phyloP scores from a whole-genome alignment of 805 yeast genomes.

The Schwanniomyces vanrijiae region DNA sequence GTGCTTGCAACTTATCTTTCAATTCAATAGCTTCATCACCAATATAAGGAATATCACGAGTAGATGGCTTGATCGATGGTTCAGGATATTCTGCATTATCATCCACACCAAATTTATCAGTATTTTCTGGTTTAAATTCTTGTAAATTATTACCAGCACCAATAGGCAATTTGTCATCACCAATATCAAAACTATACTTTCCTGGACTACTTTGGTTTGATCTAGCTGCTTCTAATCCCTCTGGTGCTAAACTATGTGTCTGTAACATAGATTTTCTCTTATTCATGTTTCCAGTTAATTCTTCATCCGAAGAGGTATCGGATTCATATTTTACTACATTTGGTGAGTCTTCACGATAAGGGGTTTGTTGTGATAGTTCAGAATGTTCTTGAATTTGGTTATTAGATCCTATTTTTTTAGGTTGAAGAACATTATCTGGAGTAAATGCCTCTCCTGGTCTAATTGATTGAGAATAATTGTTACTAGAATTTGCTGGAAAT shows the following conservation, averaged over 20 bases:
- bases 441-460: background rate
- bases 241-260: conserved; percentile 27
- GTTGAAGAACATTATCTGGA: background rate
- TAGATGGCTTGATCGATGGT: background rate
- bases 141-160: conserved; percentile 18
- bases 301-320: conserved; percentile 32
- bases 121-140: conserved; percentile 11
- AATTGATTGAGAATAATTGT: background rate
- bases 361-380: background rate
- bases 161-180: conserved; percentile 36
- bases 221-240: conserved; percentile 6
- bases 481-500: background rate
- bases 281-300: conserved; percentile 13
- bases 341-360: conserved; percentile 23
- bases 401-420: background rate
- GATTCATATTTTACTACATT: conserved; percentile 34
- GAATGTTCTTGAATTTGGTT: background rate
- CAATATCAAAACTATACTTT: conserved; percentile 41
- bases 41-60: conserved; percentile 7
- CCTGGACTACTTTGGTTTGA: conserved; percentile 19
- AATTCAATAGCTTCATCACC: conserved; percentile 10
- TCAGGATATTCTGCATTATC: background rate
- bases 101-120: background rate
- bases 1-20: conserved; percentile 9
- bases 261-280: conserved; percentile 33